These are phyloP conservation scores for Akebia trifoliata DNA, from an alignment of 164 flowering plant genomes.

Conservation along the genomic window DNA sequence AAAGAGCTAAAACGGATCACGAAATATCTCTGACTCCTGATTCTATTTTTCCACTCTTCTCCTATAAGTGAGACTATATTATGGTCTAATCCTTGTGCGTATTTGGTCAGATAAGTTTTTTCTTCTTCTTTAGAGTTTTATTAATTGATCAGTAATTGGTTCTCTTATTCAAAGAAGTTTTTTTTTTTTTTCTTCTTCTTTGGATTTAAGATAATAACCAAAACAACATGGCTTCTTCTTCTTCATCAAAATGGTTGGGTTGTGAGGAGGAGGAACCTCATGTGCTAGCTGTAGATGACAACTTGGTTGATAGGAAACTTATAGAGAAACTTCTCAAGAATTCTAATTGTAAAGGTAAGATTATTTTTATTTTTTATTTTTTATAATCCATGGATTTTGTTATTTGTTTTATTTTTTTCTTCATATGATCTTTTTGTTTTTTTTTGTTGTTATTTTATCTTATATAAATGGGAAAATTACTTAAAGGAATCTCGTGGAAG, in stretches of 20 bases:
- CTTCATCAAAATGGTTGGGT: constrained; percentile 11
- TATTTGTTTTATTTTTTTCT: neutral
- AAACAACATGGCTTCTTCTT: constrained; percentile 10
- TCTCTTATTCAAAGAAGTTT: neutral
- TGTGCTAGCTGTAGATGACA: constrained; percentile 83
- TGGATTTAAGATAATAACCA: neutral
- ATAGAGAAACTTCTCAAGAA: constrained; percentile 53
- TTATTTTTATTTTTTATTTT: neutral
- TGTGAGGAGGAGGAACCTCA: constrained; percentile 37
- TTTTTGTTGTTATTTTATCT: no score
- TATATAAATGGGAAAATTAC: no score
- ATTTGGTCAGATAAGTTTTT: neutral
- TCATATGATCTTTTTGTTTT: neutral
- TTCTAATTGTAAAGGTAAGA: constrained; percentile 60
- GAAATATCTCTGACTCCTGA: constrained; percentile 40
- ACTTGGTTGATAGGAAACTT: constrained; percentile 52
- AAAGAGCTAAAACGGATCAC: constrained; percentile 31
- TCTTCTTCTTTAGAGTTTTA: neutral
- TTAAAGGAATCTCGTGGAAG: no score
- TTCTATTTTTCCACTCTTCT: constrained; percentile 9
- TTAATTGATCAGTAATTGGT: no score
- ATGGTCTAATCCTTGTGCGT: constrained; percentile 19
- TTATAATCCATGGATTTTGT: no score
- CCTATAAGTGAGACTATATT: constrained; percentile 12
- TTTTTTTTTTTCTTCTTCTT: neutral